Conservation (phyloP, 2,329 filamentous ascomycete species). For the Stagonosporopsis cucurbitacearum region DNA sequence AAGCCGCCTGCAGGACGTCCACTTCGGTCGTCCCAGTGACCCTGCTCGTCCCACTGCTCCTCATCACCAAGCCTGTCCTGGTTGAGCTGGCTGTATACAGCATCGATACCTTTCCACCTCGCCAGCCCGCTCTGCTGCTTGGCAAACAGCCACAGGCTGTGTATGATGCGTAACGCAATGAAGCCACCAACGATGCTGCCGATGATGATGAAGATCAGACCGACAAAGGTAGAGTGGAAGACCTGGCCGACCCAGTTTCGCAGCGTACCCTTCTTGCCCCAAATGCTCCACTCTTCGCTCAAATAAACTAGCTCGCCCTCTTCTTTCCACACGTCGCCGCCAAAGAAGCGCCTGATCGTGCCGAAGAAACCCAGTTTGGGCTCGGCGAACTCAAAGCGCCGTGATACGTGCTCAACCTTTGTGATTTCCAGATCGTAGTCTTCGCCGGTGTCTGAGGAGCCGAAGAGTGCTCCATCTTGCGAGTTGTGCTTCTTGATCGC, state of each 20-base stretch:
- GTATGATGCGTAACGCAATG: constrained; percentile 27
- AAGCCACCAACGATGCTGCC: constrained; percentile 25
- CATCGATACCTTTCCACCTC: constrained; percentile 44
- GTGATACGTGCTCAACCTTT: constrained; percentile 31
- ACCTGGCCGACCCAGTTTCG: constrained; percentile 34
- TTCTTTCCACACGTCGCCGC: constrained; percentile 31
- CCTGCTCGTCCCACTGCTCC: constrained; percentile 23
- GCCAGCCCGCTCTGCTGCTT: constrained; percentile 38
- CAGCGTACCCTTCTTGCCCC: constrained; percentile 42
- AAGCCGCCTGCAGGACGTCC: constrained; percentile 20
- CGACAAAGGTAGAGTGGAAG: constrained; percentile 35
- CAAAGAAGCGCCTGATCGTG: constrained; percentile 36
- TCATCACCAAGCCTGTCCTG: constrained; percentile 30
- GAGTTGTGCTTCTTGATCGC: constrained; percentile 17
- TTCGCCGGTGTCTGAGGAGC: constrained; percentile 20
- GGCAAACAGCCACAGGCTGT: constrained; percentile 28
- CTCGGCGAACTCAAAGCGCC: constrained; percentile 30
- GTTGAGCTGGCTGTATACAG: constrained; percentile 41
- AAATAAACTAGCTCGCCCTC: constrained; percentile 39
- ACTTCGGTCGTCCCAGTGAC: background rate
- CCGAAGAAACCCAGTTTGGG: constrained; percentile 23
- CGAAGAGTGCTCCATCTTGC: constrained; percentile 30
- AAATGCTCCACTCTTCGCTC: constrained; percentile 38
- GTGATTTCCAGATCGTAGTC: constrained; percentile 35
- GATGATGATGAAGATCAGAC: constrained; percentile 31